Evolutionary conservation across 352 stramenopile genomes (phyloP), one percentile per base, ranked within the genome.

Genomic region (Pythium periplocum): DNA sequence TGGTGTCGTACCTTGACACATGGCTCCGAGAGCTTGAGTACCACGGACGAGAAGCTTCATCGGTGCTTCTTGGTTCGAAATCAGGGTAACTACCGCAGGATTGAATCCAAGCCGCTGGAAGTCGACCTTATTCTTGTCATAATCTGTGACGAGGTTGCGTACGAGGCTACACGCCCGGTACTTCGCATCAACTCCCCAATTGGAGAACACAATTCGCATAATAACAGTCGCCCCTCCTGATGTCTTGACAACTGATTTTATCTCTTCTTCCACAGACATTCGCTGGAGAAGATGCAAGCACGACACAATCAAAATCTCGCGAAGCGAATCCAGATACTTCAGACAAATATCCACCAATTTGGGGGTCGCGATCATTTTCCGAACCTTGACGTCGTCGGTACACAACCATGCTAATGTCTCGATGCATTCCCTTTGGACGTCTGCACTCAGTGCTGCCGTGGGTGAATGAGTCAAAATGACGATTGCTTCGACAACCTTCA

Each of bases 241-340:
- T 1, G 51, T 38, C 34, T 73, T 68, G 1, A 83, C 64, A 57
- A 80, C 67, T 9, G 56, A 59, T 33, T 83, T 68, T 9, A 79
- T 66, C 37, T 64, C 62, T 8, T 72, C 51, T 43, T 72, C 66
- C 31, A 58, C 55, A 0, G 72, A 71, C 4, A 90, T 48, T 30
- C 73, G 64, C 37, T 90, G 75, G 0, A 90, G 61, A 2, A 90
- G 34, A 43, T 86, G 75, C 1, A 87, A 59, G 65, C 74, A 79
- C 2, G 70, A 66, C 33, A 62, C 57, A 6, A 64, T 62, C 5
- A 86, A 59, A 4, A 52, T 40, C 8, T 69, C 61, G 2, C 61
- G 50, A 11, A 57, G 40, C 2, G 68, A 77, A 36, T 86, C 73
- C 0, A 69, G 55, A 42, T 86, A 67, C 0, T 55, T 56, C 26